phyloP scores from a whole-genome alignment of 345 rosid species.

The Salix caprea region DNA sequence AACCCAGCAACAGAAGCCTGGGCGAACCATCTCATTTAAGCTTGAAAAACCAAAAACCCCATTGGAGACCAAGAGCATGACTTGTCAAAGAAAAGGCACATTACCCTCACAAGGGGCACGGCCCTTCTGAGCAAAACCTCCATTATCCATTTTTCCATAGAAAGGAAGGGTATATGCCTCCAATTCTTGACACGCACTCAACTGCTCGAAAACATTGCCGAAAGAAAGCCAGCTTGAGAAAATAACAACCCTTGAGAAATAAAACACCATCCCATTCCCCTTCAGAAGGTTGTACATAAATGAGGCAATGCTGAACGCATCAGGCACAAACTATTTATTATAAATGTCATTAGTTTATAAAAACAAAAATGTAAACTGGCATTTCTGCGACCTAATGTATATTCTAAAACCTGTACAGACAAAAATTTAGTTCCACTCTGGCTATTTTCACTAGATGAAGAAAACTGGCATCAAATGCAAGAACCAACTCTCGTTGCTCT shows the following conservation, averaged over 20 bases:
- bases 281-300: background rate
- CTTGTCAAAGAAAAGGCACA: background rate
- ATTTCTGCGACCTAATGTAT: background rate
- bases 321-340: constrained; percentile 5
- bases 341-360: background rate
- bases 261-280: background rate
- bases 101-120: background rate
- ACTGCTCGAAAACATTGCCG: background rate
- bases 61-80: background rate
- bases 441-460: background rate
- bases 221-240: background rate
- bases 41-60: background rate
- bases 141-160: background rate
- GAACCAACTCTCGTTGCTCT: background rate
- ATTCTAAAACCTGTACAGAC: constrained; percentile 19
- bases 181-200: background rate
- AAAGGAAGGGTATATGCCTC: background rate
- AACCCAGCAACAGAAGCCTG: background rate
- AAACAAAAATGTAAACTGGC: background rate
- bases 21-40: background rate
- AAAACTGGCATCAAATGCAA: background rate
- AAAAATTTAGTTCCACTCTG: constrained; percentile 9
- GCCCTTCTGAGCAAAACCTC: background rate
- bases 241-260: background rate
- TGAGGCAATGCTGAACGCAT: background rate